Evolutionary conservation across 345 rosid species (phyloP).

Genomic region (Clausena lansium): DNA sequence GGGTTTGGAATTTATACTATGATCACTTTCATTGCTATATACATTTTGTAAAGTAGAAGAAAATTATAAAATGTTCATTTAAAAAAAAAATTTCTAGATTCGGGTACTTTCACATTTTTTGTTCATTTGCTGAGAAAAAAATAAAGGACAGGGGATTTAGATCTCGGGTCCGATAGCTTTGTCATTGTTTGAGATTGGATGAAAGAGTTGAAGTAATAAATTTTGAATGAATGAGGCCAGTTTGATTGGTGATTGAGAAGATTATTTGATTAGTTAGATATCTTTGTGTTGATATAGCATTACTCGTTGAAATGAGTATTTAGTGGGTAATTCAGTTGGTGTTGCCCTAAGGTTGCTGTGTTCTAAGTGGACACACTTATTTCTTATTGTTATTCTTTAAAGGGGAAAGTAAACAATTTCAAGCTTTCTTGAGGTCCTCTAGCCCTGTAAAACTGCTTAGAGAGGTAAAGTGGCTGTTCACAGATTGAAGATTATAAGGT

Average conservation of each 20-base stretch:
- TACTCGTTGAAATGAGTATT: not conserved
- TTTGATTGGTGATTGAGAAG: not conserved
- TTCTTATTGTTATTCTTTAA: not conserved
- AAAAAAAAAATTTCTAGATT: not conserved
- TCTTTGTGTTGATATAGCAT: constrained; percentile 1
- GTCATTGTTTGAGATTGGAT: not conserved
- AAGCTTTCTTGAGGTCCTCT: not conserved
- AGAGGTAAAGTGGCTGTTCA: not conserved
- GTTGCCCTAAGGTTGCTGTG: not conserved
- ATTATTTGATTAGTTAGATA: not conserved
- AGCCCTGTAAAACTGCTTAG: not conserved
- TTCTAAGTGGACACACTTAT: not conserved
- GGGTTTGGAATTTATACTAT: not conserved
- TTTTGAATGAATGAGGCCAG: not conserved
- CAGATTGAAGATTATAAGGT: not conserved
- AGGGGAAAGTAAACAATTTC: not conserved
- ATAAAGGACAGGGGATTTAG: not conserved
- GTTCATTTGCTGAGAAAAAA: not conserved
- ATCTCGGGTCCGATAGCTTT: not conserved
- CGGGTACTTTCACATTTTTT: not conserved
- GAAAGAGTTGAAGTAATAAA: not conserved
- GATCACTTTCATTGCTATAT: not conserved
- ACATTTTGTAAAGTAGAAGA: not conserved
- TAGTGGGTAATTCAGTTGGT: not conserved
- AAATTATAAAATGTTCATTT: not conserved